A percentile compares a stretch with the other conserved stretches of the same genome.
Evolutionary conservation across 495 filamentous ascomycete species (phyloP).

Genomic region (Xylaria longipes): DNA sequence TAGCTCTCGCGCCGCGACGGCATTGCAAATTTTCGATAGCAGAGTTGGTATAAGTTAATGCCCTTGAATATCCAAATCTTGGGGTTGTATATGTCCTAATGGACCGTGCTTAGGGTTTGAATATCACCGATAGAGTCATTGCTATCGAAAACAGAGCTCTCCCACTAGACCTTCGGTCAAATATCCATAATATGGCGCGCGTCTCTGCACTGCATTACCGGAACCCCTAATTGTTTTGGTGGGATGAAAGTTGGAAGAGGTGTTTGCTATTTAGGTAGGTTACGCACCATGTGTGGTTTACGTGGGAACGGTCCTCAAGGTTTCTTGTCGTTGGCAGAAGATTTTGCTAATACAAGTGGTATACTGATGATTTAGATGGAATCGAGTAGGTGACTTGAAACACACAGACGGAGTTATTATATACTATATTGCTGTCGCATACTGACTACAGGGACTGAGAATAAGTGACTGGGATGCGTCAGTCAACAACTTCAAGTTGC

Average conservation of each 20-base stretch:
- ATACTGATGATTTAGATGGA: not conserved
- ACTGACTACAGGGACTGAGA: not conserved
- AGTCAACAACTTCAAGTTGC: not conserved
- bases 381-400: not conserved
- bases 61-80: not conserved
- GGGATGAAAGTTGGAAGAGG: not conserved
- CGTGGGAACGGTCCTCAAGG: not conserved
- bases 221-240: not conserved
- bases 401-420: too few species aligned
- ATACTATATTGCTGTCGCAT: not conserved
- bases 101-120: not conserved
- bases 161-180: not conserved
- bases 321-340: not conserved
- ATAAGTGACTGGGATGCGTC: not conserved
- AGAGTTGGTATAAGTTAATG: not conserved
- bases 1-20: not conserved
- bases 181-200: not conserved
- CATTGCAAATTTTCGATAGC: not conserved
- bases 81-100: not conserved
- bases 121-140: not conserved
- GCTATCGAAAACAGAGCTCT: not conserved
- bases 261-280: not conserved
- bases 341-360: not conserved
- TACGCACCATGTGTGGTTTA: not conserved
- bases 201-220: too few species aligned